Conservation (phyloP, 495 filamentous ascomycete genomes). For the Tuber umbilicatum region DNA sequence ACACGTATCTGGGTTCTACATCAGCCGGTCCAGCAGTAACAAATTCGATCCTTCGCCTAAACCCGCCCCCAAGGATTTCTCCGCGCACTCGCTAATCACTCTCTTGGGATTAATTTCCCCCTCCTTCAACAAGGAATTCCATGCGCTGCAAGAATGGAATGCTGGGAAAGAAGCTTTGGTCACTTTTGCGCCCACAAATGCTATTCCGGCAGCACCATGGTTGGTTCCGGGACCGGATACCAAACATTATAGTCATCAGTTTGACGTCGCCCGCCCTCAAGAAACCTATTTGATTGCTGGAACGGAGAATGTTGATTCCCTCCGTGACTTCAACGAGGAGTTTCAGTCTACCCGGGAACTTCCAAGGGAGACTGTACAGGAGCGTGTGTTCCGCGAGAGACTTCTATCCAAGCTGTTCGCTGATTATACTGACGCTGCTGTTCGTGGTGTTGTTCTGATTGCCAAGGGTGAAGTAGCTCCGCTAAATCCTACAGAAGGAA, state of each 20-base stretch:
- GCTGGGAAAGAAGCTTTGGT: slow-evolving; percentile 77
- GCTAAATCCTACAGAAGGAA: slow-evolving; percentile 89
- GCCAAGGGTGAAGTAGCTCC: slow-evolving; percentile 89
- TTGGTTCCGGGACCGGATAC: slow-evolving; percentile 64
- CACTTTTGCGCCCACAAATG: slow-evolving; percentile 90
- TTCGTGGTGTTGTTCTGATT: slow-evolving; percentile 85
- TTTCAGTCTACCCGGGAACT: slow-evolving; percentile 95
- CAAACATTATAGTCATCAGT: slow-evolving; percentile 59
- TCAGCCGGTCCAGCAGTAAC: slow-evolving; percentile 82
- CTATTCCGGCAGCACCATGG: slow-evolving; percentile 89
- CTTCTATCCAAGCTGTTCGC: slow-evolving; percentile 92
- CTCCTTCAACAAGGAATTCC: slow-evolving; percentile 68
- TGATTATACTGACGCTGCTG: slow-evolving; percentile 93
- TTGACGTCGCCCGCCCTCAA: slow-evolving; percentile 83
- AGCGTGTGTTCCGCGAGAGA: slow-evolving; percentile 91
- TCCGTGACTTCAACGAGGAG: slow-evolving; percentile 98
- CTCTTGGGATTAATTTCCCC: slow-evolving; percentile 72
- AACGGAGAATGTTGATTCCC: slow-evolving; percentile 82
- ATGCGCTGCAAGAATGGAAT: slow-evolving; percentile 69
- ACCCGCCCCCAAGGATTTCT: slow-evolving; percentile 58
- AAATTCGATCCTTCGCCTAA: slow-evolving; percentile 87
- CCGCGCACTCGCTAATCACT: slow-evolving; percentile 78
- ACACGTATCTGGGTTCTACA: slow-evolving; percentile 89
- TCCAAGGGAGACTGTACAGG: slow-evolving; percentile 84
- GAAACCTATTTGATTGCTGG: slow-evolving; percentile 86